These are phyloP conservation scores for Teratosphaeria zuluensis DNA, from an alignment of 2,329 filamentous ascomycete species.

Conservation along the genomic window DNA sequence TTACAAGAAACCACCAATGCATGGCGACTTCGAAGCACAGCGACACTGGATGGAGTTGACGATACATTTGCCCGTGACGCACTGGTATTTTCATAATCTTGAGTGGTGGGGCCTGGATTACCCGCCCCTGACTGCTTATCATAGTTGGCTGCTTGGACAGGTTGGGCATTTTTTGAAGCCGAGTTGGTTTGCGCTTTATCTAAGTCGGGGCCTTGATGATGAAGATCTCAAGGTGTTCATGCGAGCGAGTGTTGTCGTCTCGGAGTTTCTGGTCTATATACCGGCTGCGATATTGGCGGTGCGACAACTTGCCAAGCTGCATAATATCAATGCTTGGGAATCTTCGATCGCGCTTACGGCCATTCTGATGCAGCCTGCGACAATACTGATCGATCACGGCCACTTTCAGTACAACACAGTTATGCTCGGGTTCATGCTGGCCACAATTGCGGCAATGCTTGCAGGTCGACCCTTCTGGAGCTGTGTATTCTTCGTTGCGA, in stretches of 20 bases:
- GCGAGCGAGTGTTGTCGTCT: constrained; percentile 82
- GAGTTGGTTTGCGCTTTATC: constrained; percentile 76
- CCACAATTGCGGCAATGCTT: constrained; percentile 79
- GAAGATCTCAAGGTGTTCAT: constrained; percentile 83
- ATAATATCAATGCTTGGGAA: constrained; percentile 68
- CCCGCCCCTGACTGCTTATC: constrained; percentile 92
- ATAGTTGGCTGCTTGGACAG: constrained; percentile 89
- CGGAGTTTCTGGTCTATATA: constrained; percentile 82
- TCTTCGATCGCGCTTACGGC: constrained; percentile 77
- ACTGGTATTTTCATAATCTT: constrained; percentile 97
- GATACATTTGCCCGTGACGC: constrained; percentile 73
- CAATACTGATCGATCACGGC: constrained; percentile 86
- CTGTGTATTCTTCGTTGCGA: constrained; percentile 84
- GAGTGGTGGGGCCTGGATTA: constrained; percentile 98
- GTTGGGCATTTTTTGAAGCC: constrained; percentile 71
- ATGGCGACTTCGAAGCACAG: constrained; percentile 96
- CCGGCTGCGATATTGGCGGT: constrained; percentile 80
- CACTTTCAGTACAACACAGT: constrained; percentile 98
- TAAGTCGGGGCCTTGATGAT: constrained; percentile 73
- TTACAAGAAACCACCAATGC: constrained; percentile 73
- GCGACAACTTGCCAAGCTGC: constrained; percentile 65
- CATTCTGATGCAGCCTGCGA: constrained; percentile 82
- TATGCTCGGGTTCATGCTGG: constrained; percentile 86
- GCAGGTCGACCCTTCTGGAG: constrained; percentile 80
- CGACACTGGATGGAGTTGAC: constrained; percentile 99